Percentiles rank a stretch among this genome's conserved stretches.
phyloP scores from a whole-genome alignment of 1,139 yeast genomes.

The Candida freyschussii region DNA sequence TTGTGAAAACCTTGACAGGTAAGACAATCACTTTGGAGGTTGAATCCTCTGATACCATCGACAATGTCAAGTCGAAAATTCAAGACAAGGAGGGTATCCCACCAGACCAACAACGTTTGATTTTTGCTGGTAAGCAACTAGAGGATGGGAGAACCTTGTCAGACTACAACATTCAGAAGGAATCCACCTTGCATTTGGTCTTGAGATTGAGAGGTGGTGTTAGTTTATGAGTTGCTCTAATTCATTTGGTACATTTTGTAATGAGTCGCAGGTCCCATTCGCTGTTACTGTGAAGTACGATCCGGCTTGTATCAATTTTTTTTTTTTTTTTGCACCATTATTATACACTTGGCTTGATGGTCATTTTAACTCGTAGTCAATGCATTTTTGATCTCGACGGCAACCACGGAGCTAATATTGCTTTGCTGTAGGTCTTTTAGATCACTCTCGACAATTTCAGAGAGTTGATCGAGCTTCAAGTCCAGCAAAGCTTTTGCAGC shows the following conservation, averaged over 20 bases:
- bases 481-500: constrained; percentile 30
- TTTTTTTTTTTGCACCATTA: constrained; percentile 27
- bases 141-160: constrained; percentile 92
- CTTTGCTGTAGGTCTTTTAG: constrained; percentile 30
- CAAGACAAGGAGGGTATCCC: constrained; percentile 94
- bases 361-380: constrained; percentile 21
- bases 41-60: constrained; percentile 69
- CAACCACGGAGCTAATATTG: constrained; percentile 35
- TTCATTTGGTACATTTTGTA: not conserved
- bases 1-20: constrained; percentile 59
- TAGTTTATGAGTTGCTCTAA: not conserved
- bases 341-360: constrained; percentile 59
- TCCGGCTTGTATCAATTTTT: not conserved
- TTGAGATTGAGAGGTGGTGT: constrained; percentile 88
- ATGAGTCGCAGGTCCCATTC: not conserved
- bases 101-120: constrained; percentile 94
- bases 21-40: constrained; percentile 68
- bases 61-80: constrained; percentile 80
- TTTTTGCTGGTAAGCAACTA: constrained; percentile 98
- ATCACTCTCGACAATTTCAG: constrained; percentile 20
- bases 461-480: constrained; percentile 12
- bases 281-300: not conserved
- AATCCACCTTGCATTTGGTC: constrained; percentile 80
- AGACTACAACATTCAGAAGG: constrained; percentile 91
- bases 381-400: constrained; percentile 31